phyloP scores from a whole-genome alignment of 805 yeast species.

The Kazachstania psychrophila region DNA sequence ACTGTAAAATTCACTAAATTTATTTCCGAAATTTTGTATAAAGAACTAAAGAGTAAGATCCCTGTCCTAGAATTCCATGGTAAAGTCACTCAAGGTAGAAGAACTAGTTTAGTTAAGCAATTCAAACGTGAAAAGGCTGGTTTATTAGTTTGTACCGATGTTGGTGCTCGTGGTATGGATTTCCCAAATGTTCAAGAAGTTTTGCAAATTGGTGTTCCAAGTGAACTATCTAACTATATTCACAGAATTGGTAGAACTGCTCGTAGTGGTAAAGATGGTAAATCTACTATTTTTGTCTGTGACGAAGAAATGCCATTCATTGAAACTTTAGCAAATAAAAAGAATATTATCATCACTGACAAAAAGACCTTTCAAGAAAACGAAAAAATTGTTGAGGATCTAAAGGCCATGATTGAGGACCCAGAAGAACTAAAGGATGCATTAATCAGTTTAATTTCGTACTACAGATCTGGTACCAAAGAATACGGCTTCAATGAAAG shows the following conservation, averaged over 20 bases:
- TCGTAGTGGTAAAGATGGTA: constrained; percentile 77
- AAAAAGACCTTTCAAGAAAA: constrained; percentile 32
- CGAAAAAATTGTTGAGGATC: constrained; percentile 26
- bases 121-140: constrained; percentile 45
- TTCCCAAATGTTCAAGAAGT: constrained; percentile 83
- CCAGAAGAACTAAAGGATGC: constrained; percentile 26
- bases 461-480: constrained; percentile 28
- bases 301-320: constrained; percentile 50
- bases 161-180: constrained; percentile 95
- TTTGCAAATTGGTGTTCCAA: constrained; percentile 71
- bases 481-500: constrained; percentile 27
- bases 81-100: constrained; percentile 54
- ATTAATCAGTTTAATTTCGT: constrained; percentile 31
- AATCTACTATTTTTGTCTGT: constrained; percentile 52
- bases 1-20: constrained; percentile 62
- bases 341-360: constrained; percentile 47
- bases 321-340: constrained; percentile 37
- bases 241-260: constrained; percentile 97
- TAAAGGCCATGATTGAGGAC: constrained; percentile 15
- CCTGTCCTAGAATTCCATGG: constrained; percentile 54
- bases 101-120: constrained; percentile 49
- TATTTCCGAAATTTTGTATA: constrained; percentile 36
- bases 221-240: constrained; percentile 67
- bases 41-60: constrained; percentile 19
- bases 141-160: constrained; percentile 77